Percentiles rank a stretch among this genome's conserved stretches.
Conservation (phyloP, 2,329 filamentous ascomycete genomes). For the Penicillium palitans region DNA sequence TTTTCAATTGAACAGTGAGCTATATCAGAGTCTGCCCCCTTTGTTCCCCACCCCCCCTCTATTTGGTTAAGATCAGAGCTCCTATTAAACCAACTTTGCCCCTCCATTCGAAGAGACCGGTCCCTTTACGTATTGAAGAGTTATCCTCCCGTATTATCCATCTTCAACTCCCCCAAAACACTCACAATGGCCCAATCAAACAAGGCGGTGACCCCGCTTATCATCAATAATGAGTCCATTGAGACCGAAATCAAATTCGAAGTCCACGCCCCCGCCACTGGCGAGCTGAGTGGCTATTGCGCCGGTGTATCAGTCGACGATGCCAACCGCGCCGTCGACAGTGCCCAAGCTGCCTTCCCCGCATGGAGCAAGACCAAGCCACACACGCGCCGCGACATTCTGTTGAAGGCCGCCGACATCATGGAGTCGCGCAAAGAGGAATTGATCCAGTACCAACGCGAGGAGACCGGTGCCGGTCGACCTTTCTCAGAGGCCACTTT, state of each 20-base stretch:
- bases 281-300: slow-evolving; percentile 56
- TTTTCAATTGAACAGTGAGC: neutral
- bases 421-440: slow-evolving; percentile 60
- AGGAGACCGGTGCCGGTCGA: slow-evolving; percentile 56
- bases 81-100: neutral
- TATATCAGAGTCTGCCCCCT: neutral
- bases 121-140: neutral
- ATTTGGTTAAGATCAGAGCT: slow-evolving; percentile 3
- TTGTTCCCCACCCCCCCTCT: neutral
- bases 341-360: slow-evolving; percentile 67
- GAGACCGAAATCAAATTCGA: slow-evolving; percentile 44
- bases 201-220: slow-evolving; percentile 38
- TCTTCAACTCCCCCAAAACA: neutral
- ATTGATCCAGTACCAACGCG: slow-evolving; percentile 59
- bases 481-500: slow-evolving; percentile 40
- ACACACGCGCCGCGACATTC: slow-evolving; percentile 63
- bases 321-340: slow-evolving; percentile 56
- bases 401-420: slow-evolving; percentile 47
- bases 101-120: neutral
- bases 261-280: slow-evolving; percentile 57
- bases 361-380: slow-evolving; percentile 67
- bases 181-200: slow-evolving; percentile 17
- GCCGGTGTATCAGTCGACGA: slow-evolving; percentile 59
- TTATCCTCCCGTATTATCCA: neutral
- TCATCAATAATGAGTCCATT: slow-evolving; percentile 47